Percentiles rank a stretch among this genome's conserved stretches.
Evolutionary conservation across 305 asterid species (phyloP).

Genomic region (Fraxinus xanthoxyloides): DNA sequence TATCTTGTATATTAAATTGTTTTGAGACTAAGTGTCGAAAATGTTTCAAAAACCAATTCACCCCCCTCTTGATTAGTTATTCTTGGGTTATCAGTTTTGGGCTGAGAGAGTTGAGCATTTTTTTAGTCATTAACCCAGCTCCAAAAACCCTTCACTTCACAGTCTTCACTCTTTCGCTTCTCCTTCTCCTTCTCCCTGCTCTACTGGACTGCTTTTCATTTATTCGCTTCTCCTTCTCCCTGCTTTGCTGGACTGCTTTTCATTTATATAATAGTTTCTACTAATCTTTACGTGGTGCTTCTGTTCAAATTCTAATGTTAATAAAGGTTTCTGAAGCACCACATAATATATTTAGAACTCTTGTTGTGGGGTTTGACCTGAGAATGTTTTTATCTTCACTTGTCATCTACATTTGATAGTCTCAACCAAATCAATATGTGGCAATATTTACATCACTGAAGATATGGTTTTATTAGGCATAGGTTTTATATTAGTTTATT

Average conservation of each 20-base stretch:
- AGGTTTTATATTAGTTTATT: background rate
- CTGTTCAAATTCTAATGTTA: background rate
- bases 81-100: no score
- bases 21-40: no score
- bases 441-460: background rate
- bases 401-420: background rate
- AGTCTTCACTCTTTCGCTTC: no score
- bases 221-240: no score
- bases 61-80: no score
- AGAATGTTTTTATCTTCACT: background rate
- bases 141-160: no score
- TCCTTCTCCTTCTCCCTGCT: no score
- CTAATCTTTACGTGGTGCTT: background rate
- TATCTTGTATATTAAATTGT: no score
- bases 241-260: background rate
- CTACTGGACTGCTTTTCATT: no score
- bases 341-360: background rate
- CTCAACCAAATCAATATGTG: background rate
- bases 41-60: no score
- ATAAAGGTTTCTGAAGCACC: background rate
- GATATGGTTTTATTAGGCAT: background rate
- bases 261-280: background rate
- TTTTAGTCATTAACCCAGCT: no score
- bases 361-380: background rate
- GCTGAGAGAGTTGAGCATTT: no score